Evolutionary conservation across 208 protist species (phyloP).

Genomic region (Trypanosoma congolense): DNA sequence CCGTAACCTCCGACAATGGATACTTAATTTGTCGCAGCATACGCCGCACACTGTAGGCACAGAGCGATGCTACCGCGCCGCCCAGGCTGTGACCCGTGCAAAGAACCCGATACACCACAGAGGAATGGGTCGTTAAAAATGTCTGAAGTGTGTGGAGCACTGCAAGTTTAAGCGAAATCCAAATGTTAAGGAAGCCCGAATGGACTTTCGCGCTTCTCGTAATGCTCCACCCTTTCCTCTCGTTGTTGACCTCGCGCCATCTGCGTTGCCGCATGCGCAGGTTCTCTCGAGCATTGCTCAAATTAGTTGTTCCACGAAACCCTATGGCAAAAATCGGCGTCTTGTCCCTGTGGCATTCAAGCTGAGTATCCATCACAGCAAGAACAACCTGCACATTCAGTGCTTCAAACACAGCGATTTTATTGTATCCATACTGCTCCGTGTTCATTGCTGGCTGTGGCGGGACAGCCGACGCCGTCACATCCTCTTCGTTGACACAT

Average conservation of each 20-base stretch:
- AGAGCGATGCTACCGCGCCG: conserved; percentile 68
- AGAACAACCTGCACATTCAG: conserved; percentile 69
- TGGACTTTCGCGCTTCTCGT: conserved; percentile 51
- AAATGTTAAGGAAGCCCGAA: conserved; percentile 75
- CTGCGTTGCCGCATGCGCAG: conserved; percentile 50
- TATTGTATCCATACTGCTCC: conserved; percentile 68
- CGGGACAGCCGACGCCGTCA: not conserved
- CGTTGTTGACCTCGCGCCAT: conserved; percentile 67
- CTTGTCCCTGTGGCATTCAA: conserved; percentile 33
- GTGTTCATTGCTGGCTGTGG: conserved; percentile 28
- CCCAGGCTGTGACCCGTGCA: conserved; percentile 82
- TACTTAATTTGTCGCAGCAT: conserved; percentile 50
- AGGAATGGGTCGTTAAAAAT: conserved; percentile 24
- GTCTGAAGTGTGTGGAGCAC: conserved; percentile 50
- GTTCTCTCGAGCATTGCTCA: conserved; percentile 59
- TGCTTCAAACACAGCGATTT: conserved; percentile 56
- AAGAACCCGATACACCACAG: conserved; percentile 36
- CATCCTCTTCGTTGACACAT: too few relatives aligned
- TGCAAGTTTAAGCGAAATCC: conserved; percentile 60
- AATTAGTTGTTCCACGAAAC: conserved; percentile 79
- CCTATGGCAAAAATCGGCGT: conserved; percentile 58
- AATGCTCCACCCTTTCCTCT: conserved; percentile 8
- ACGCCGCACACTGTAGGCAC: conserved; percentile 68
- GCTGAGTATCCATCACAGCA: conserved; percentile 37
- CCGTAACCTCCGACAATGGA: conserved; percentile 45